phyloP scores from a whole-genome alignment of 2,329 filamentous ascomycete genomes.

The Trichocomaceae sp. region DNA sequence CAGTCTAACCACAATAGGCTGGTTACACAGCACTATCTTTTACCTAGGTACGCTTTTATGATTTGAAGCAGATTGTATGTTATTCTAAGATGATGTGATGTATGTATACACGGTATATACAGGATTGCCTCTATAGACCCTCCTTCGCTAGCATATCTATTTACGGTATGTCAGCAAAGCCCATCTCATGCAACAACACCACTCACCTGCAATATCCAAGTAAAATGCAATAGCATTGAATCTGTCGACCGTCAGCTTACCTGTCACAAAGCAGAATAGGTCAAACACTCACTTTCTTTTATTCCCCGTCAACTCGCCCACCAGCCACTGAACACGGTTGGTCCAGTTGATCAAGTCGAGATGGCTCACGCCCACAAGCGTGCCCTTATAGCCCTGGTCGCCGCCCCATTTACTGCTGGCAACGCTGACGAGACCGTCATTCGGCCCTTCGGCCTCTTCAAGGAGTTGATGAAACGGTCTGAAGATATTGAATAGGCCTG shows the following conservation, averaged over 20 bases:
- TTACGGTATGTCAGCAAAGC: not conserved
- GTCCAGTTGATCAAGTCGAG: constrained; percentile 62
- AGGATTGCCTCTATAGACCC: constrained; percentile 35
- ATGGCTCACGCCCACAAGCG: constrained; percentile 57
- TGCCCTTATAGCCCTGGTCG: constrained; percentile 51
- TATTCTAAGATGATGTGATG: not conserved
- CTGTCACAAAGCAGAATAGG: not conserved
- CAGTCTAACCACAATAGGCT: too few relatives aligned
- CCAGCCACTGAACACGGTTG: constrained; percentile 54
- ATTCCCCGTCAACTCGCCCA: constrained; percentile 51
- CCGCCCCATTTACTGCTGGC: constrained; percentile 54
- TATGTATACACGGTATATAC: not conserved
- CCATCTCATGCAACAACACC: not conserved
- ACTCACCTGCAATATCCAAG: constrained; percentile 58
- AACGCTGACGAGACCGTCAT: constrained; percentile 58
- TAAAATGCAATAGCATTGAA: constrained; percentile 61
- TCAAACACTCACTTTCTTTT: constrained; percentile 43
- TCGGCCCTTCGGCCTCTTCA: constrained; percentile 48
- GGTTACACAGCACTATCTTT: not conserved
- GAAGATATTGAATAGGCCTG: constrained; percentile 52
- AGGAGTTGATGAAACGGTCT: constrained; percentile 52
- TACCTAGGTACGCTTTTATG: too few relatives aligned
- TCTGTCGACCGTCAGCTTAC: constrained; percentile 25
- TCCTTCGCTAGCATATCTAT: constrained; percentile 64
- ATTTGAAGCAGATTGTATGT: too few relatives aligned